Evolutionary conservation across 306 rosid genomes (phyloP).

Genomic region (Rosa rugosa): DNA sequence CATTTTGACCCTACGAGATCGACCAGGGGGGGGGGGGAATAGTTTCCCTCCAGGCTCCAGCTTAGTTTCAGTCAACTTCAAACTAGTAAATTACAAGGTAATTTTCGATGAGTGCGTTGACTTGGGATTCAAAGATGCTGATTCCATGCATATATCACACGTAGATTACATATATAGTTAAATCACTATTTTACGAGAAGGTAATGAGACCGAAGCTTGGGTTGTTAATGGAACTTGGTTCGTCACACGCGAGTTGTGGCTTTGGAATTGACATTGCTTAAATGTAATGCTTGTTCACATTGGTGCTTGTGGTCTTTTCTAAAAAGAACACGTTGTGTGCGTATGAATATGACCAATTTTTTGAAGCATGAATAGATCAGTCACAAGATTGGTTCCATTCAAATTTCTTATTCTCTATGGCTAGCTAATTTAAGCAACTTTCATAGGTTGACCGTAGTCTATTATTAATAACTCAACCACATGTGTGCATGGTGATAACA

Average conservation of each 20-base stretch:
- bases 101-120: not conserved
- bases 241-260: not conserved
- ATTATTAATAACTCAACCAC: too few relatives aligned
- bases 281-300: not conserved
- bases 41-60: not conserved
- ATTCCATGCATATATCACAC: too few relatives aligned
- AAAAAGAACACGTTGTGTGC: not conserved
- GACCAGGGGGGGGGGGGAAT: too few relatives aligned
- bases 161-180: not conserved
- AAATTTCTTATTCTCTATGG: not conserved
- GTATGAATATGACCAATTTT: not conserved
- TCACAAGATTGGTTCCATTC: not conserved
- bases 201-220: not conserved
- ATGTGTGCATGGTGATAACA: too few relatives aligned
- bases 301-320: not conserved
- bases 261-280: not conserved
- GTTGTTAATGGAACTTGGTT: not conserved
- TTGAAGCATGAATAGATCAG: too few relatives aligned
- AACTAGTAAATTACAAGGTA: not conserved
- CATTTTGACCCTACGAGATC: not conserved
- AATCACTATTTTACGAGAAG: not conserved
- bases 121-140: not conserved
- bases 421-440: not conserved
- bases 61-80: not conserved
- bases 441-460: not conserved